A percentile compares a stretch with the other conserved stretches of the same genome.
Evolutionary conservation across 352 stramenopile genomes (phyloP).

Genomic region (Pythium chondricola): DNA sequence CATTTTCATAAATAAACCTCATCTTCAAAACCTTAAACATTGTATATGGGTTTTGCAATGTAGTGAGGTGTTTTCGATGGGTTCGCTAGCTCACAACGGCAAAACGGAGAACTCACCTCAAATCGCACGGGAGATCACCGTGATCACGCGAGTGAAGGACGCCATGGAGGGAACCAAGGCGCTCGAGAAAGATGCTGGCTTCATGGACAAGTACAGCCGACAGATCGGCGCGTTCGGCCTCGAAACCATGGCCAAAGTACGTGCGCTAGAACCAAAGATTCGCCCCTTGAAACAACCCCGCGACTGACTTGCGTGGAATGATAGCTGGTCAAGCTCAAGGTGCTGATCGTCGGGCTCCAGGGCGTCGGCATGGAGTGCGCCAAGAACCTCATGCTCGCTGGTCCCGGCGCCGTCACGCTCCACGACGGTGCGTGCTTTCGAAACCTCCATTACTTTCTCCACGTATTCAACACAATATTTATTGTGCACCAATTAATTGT

Average conservation of each 20-base stretch:
- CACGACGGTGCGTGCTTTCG: constrained; percentile 43
- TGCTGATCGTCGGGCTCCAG: constrained; percentile 83
- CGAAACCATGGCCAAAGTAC: constrained; percentile 89
- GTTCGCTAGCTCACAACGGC: no score
- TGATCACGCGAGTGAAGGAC: no score
- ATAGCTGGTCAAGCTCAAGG: constrained; percentile 71
- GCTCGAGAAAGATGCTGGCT: constrained; percentile 80
- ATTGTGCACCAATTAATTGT: no score
- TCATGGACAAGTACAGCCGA: constrained; percentile 93
- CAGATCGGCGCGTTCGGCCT: constrained; percentile 90
- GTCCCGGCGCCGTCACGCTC: constrained; percentile 83
- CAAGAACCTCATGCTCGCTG: constrained; percentile 93
- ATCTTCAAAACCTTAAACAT: constrained; percentile 5
- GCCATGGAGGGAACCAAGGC: constrained; percentile 52
- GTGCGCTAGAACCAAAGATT: constrained; percentile 13
- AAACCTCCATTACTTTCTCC: neutral
- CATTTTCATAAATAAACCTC: constrained; percentile 5
- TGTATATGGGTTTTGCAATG: neutral
- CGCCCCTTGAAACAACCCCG: neutral
- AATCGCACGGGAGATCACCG: no score
- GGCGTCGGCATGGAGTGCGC: constrained; percentile 86
- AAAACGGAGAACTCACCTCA: no score
- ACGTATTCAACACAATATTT: no score
- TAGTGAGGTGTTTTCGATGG: no score
- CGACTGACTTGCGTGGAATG: neutral